Percentiles rank a stretch among this genome's conserved stretches.
phyloP scores from a whole-genome alignment of 2,329 filamentous ascomycete genomes.

The Penicillium sp. region DNA sequence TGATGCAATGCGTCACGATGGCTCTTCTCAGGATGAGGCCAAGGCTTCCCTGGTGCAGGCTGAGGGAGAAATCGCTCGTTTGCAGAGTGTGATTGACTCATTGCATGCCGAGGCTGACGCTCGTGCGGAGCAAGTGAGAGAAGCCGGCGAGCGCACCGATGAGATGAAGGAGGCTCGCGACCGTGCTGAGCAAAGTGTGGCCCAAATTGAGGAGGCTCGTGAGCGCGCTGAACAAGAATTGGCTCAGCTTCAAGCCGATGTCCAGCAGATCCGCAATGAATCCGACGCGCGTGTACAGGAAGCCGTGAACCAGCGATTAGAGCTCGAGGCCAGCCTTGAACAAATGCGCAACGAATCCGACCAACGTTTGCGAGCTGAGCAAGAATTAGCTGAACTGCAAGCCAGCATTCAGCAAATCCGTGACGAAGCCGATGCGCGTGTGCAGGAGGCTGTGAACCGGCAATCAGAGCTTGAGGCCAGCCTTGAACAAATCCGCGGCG shows the following conservation, averaged over 20 bases:
- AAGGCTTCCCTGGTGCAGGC: constrained; percentile 26
- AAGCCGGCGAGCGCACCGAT: constrained; percentile 9
- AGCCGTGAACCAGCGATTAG: constrained; percentile 5
- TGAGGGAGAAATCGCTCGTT: constrained; percentile 29
- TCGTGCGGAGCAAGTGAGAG: constrained; percentile 18
- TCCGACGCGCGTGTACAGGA: constrained; percentile 29
- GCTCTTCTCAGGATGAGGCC: constrained; percentile 32
- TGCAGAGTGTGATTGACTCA: constrained; percentile 52
- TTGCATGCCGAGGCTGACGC: constrained; percentile 32
- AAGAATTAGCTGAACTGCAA: constrained; percentile 27
- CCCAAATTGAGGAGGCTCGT: constrained; percentile 23
- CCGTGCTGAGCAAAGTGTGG: constrained; percentile 18
- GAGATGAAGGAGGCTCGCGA: constrained; percentile 21
- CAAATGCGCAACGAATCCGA: constrained; percentile 31
- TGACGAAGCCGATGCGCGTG: constrained; percentile 29
- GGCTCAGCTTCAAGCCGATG: constrained; percentile 26
- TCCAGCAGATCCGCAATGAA: constrained; percentile 32
- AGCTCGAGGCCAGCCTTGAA: constrained; percentile 15
- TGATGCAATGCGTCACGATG: constrained; percentile 38
- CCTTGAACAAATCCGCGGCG: constrained; percentile 28
- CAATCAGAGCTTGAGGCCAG: not conserved
- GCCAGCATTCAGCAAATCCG: constrained; percentile 30
- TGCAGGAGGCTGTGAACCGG: constrained; percentile 20
- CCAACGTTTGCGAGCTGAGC: constrained; percentile 22
- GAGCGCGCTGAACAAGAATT: constrained; percentile 28